Evolutionary conservation across 2,329 filamentous ascomycete species (phyloP).

Genomic region (Chaetomium olivaceum): DNA sequence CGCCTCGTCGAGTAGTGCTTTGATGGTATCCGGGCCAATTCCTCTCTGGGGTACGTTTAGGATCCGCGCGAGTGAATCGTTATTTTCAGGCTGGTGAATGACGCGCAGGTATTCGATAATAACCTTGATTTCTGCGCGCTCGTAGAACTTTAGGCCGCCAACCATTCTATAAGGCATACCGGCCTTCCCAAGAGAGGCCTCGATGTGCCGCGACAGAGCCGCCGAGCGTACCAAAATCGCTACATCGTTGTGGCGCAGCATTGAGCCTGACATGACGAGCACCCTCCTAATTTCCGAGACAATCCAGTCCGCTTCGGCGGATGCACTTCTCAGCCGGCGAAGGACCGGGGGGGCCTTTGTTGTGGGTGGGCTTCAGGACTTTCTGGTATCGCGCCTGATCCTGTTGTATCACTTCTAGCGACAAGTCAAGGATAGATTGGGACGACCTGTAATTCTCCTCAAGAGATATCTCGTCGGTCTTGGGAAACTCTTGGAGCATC

Average conservation of each 20-base stretch:
- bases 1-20: constrained; percentile 73
- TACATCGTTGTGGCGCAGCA: constrained; percentile 75
- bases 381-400: constrained; percentile 81
- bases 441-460: constrained; percentile 96
- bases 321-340: constrained; percentile 68
- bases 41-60: constrained; percentile 82
- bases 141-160: constrained; percentile 86
- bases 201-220: constrained; percentile 79
- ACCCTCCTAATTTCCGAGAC: constrained; percentile 77
- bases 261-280: constrained; percentile 67
- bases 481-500: constrained; percentile 73
- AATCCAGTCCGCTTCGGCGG: constrained; percentile 83
- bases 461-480: constrained; percentile 78
- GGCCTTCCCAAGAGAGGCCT: constrained; percentile 74
- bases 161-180: constrained; percentile 92
- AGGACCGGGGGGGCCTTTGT: constrained; percentile 79
- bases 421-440: constrained; percentile 75
- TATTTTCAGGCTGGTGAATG: constrained; percentile 80
- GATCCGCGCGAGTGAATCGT: constrained; percentile 79
- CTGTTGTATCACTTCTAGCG: constrained; percentile 86
- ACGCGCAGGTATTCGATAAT: constrained; percentile 86
- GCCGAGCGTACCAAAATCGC: constrained; percentile 87
- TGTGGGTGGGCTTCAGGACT: constrained; percentile 75
- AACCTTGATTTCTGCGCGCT: constrained; percentile 83
- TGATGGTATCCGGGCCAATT: constrained; percentile 77